These are phyloP conservation scores for Pecoramyces ruminantium DNA, from an alignment of 192 early-diverging fungal species.

Conservation along the genomic window DNA sequence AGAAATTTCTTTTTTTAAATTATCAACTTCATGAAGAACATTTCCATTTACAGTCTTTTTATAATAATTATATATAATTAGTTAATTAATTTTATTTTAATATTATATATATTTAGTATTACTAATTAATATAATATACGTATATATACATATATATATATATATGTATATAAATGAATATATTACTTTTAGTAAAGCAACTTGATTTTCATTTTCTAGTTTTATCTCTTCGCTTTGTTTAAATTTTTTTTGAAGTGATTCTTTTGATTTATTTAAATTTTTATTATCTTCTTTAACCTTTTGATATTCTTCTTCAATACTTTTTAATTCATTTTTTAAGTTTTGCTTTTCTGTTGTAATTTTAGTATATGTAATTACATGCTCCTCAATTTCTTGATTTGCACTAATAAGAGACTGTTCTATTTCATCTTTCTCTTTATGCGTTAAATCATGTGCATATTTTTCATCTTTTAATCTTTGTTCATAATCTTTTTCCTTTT, in stretches of 20 bases:
- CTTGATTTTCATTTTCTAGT: conserved; percentile 18
- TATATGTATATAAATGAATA: too few species aligned
- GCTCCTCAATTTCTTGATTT: background rate
- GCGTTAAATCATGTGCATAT: background rate
- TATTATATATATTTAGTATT: too few species aligned
- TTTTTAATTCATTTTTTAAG: background rate
- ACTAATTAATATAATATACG: too few species aligned
- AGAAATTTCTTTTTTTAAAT: conserved; percentile 17
- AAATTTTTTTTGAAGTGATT: background rate
- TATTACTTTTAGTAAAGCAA: background rate
- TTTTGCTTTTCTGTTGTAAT: background rate
- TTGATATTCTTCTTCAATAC: background rate
- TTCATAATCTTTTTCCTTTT: background rate
- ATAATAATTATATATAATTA: too few species aligned
- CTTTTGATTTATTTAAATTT: background rate
- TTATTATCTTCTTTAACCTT: background rate
- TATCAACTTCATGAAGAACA: background rate
- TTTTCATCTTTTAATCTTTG: background rate
- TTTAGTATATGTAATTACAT: background rate
- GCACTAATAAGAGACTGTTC: background rate
- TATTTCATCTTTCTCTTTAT: background rate
- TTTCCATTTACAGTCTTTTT: background rate
- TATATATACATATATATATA: too few species aligned
- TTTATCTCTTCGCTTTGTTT: conserved; percentile 1
- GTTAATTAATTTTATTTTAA: too few species aligned